Evolutionary conservation across 148 eudicot genomes (phyloP).

Genomic region (Bassia scoparia): DNA sequence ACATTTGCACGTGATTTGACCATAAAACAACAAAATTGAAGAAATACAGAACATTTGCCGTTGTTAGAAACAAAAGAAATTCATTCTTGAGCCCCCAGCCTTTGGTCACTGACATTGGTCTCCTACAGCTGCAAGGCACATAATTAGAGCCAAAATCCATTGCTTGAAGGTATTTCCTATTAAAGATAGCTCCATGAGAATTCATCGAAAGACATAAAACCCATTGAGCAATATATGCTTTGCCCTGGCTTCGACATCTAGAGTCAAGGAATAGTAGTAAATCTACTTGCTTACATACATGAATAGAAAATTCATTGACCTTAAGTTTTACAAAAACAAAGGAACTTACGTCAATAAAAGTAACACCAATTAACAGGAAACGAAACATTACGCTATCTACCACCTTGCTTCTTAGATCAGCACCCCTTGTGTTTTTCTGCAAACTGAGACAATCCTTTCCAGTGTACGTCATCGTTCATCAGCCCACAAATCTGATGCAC

Average conservation of each 20-base stretch:
- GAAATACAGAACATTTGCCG: neutral
- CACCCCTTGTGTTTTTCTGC: constrained; percentile 86
- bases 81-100: no score
- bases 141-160: constrained; percentile 79
- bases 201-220: constrained; percentile 63
- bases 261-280: constrained; percentile 59
- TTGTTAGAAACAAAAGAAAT: neutral
- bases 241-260: constrained; percentile 38
- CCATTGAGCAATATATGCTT: constrained; percentile 81
- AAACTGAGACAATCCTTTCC: constrained; percentile 66
- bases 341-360: neutral
- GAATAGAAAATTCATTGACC: neutral
- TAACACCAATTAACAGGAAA: neutral
- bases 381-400: constrained; percentile 26
- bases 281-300: constrained; percentile 61
- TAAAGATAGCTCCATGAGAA: constrained; percentile 59
- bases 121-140: constrained; percentile 65
- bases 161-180: constrained; percentile 45
- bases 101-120: constrained; percentile 77
- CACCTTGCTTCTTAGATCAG: constrained; percentile 67
- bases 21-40: neutral
- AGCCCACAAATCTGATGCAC: constrained; percentile 58
- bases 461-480: constrained; percentile 66
- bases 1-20: neutral
- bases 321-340: neutral